Percentiles rank a stretch among this genome's conserved stretches.
Evolutionary conservation across 768 basidiomycete species (phyloP).

Genomic region (Russula griseocarnosa): DNA sequence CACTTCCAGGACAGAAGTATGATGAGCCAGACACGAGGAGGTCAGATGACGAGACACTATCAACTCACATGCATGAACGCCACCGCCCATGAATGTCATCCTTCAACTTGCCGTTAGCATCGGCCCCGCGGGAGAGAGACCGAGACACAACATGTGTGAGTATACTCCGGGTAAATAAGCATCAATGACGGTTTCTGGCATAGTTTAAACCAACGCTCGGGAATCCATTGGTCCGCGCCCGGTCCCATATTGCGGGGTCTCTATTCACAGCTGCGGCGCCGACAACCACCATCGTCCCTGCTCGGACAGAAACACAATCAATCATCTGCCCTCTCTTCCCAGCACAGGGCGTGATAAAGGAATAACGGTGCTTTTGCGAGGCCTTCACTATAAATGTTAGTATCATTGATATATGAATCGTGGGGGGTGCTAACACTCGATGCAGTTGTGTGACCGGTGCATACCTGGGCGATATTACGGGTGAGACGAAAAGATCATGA

Average conservation of each 20-base stretch:
- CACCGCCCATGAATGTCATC: constrained; percentile 35
- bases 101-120: constrained; percentile 19
- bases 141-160: constrained; percentile 20
- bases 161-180: constrained; percentile 29
- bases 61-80: constrained; percentile 34
- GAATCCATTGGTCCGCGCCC: constrained; percentile 26
- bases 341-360: constrained; percentile 15
- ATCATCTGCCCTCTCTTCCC: constrained; percentile 14
- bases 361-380: constrained; percentile 12
- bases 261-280: constrained; percentile 22
- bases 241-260: constrained; percentile 27
- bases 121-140: not conserved
- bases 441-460: constrained; percentile 25
- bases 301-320: constrained; percentile 4
- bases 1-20: not conserved
- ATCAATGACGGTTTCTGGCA: constrained; percentile 25
- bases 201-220: constrained; percentile 29
- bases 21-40: not conserved
- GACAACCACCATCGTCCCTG: constrained; percentile 25
- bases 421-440: constrained; percentile 18
- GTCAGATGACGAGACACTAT: not conserved
- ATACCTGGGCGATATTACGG: constrained; percentile 7
- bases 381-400: not conserved
- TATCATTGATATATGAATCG: not conserved
- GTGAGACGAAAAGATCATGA: not conserved